phyloP scores from a whole-genome alignment of 495 filamentous ascomycete species.

The Stereocaulon alpinum region DNA sequence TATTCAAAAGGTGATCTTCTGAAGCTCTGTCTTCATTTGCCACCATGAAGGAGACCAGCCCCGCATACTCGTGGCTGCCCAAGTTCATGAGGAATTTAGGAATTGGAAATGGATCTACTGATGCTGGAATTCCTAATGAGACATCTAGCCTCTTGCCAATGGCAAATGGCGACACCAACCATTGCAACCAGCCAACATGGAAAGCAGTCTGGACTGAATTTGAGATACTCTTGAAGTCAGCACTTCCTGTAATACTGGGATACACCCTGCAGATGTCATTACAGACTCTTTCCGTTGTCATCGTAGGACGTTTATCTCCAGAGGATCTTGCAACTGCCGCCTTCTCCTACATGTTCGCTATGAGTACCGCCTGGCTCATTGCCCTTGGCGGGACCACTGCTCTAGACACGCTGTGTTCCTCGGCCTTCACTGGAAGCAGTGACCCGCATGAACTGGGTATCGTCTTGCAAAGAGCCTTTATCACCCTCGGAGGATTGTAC shows the following conservation, averaged over 20 bases:
- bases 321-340: constrained; percentile 75
- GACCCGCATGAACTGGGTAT: constrained; percentile 77
- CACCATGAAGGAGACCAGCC: constrained; percentile 18
- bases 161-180: constrained; percentile 16
- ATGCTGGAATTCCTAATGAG: constrained; percentile 27
- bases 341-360: constrained; percentile 91
- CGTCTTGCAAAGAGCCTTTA: constrained; percentile 67
- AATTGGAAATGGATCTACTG: not conserved
- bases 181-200: constrained; percentile 14
- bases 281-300: constrained; percentile 74
- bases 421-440: constrained; percentile 73
- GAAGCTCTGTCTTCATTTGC: not conserved
- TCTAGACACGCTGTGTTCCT: constrained; percentile 77
- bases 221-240: constrained; percentile 53
- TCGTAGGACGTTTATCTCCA: constrained; percentile 72
- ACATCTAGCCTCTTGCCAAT: constrained; percentile 41
- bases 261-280: constrained; percentile 85
- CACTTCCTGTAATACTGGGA: constrained; percentile 75
- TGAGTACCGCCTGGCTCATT: constrained; percentile 84
- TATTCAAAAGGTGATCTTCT: not conserved
- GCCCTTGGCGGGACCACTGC: constrained; percentile 88
- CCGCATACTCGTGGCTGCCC: constrained; percentile 19
- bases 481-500: constrained; percentile 67
- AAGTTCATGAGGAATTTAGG: constrained; percentile 13
- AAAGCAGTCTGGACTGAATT: constrained; percentile 49